These are phyloP conservation scores for Eutrema heterophyllum DNA, from an alignment of 345 rosid species.

Conservation along the genomic window DNA sequence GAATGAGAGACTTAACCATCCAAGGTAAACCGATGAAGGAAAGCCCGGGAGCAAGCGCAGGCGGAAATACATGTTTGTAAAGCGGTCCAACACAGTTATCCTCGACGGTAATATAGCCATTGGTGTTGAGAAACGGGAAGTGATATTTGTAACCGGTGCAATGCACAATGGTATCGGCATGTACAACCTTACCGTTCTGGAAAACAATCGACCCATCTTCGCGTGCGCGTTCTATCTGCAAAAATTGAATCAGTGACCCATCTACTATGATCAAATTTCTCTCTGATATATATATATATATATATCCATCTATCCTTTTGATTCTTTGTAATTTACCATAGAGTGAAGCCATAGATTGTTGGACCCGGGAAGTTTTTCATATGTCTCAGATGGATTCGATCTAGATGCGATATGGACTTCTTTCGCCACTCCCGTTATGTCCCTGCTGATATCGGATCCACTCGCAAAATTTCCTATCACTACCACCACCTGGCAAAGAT, in stretches of 20 bases:
- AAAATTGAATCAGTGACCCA: neutral
- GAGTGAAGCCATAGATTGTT: constrained; percentile 74
- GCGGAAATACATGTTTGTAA: constrained; percentile 81
- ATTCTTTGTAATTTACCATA: constrained; percentile 40
- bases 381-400: constrained; percentile 47
- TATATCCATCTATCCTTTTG: neutral
- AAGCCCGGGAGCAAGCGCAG: constrained; percentile 61
- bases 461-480: constrained; percentile 67
- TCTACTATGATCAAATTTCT: neutral
- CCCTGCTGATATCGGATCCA: constrained; percentile 67
- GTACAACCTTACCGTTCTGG: constrained; percentile 43
- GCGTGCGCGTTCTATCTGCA: constrained; percentile 60
- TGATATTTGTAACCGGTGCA: constrained; percentile 90
- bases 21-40: constrained; percentile 85
- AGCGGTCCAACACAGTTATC: constrained; percentile 80
- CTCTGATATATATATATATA: too few species aligned
- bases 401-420: constrained; percentile 75
- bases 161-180: constrained; percentile 63
- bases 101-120: constrained; percentile 57
- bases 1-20: constrained; percentile 47
- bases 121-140: constrained; percentile 76
- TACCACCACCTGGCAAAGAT: constrained; percentile 48
- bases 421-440: constrained; percentile 58
- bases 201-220: constrained; percentile 64
- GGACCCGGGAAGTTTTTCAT: constrained; percentile 40